Percentiles rank a stretch among this genome's conserved stretches.
Conservation (phyloP, 192 early-diverging fungal species). For the Coemansia javaensis region DNA sequence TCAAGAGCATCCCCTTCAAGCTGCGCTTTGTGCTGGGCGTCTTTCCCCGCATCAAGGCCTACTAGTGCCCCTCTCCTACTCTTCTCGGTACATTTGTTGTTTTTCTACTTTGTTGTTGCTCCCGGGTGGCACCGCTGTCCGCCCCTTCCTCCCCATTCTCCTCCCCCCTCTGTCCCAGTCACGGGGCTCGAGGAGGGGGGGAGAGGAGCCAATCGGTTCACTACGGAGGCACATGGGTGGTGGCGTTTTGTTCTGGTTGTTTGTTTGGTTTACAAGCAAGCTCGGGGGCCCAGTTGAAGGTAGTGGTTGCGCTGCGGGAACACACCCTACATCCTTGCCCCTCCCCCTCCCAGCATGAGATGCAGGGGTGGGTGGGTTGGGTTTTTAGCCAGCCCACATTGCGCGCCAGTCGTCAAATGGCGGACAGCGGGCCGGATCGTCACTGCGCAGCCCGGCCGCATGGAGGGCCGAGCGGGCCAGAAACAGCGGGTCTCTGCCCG, state of each 20-base stretch:
- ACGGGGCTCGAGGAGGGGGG: no score
- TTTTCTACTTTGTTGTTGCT: slow-evolving; percentile 6
- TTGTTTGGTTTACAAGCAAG: no score
- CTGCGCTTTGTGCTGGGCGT: slow-evolving; percentile 16
- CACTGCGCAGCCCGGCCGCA: slow-evolving; percentile 9
- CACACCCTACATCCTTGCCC: no score
- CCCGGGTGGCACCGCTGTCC: no score
- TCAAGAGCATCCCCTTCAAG: slow-evolving; percentile 35
- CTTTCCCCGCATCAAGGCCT: slow-evolving; percentile 34
- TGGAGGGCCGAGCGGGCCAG: slow-evolving; percentile 11
- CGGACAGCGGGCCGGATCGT: slow-evolving; percentile 13
- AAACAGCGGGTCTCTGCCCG: slow-evolving; percentile 1
- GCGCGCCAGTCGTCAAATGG: slow-evolving; percentile 16
- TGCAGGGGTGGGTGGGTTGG: slow-evolving; percentile 1
- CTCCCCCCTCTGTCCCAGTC: no score
- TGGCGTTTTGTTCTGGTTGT: no score
- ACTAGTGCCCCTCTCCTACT: slow-evolving; percentile 1
- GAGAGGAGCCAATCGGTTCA: no score
- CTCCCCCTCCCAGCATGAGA: no score
- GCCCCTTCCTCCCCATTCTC: no score
- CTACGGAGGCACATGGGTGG: no score
- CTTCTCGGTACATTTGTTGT: neutral
- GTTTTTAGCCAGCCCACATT: slow-evolving; percentile 8
- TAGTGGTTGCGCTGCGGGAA: no score
- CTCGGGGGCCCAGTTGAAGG: no score